A percentile compares a stretch with the other conserved stretches of the same genome.
phyloP scores from a whole-genome alignment of 179 eudicot genomes.

The Beta lomatogona region DNA sequence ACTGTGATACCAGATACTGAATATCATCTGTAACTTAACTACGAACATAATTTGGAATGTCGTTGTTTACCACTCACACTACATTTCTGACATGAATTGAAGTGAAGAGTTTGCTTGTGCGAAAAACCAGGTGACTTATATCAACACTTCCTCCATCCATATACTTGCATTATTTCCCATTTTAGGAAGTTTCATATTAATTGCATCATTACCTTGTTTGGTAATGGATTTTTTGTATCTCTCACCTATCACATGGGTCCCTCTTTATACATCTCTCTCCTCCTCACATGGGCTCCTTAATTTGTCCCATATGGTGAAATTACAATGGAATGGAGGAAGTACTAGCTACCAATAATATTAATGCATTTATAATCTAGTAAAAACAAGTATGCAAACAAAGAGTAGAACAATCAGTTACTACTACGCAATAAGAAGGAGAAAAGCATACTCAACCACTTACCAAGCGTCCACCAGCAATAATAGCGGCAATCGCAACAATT shows the following conservation, averaged over 20 bases:
- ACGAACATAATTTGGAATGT: neutral
- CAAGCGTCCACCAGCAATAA: slow-evolving; percentile 98
- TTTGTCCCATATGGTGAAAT: no score
- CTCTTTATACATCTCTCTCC: no score
- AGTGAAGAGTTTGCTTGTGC: neutral
- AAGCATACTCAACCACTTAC: slow-evolving; percentile 43
- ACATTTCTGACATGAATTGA: neutral
- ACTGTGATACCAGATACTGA: neutral
- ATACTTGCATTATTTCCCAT: no score
- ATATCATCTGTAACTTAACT: neutral
- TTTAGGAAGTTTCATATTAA: no score
- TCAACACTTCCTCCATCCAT: neutral
- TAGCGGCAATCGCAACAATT: slow-evolving; percentile 87
- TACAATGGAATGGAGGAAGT: no score
- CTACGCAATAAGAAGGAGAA: neutral
- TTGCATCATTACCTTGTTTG: no score
- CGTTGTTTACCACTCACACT: neutral
- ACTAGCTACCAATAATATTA: neutral
- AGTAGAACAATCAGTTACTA: neutral
- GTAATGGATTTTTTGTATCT: no score
- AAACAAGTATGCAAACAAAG: neutral
- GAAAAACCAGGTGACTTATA: neutral
- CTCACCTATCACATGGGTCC: no score
- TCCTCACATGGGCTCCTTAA: no score
- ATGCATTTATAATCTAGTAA: neutral